Base-by-base conservation (phyloP, 164 flowering plant genomes). In the Litsea cubeba region DNA sequence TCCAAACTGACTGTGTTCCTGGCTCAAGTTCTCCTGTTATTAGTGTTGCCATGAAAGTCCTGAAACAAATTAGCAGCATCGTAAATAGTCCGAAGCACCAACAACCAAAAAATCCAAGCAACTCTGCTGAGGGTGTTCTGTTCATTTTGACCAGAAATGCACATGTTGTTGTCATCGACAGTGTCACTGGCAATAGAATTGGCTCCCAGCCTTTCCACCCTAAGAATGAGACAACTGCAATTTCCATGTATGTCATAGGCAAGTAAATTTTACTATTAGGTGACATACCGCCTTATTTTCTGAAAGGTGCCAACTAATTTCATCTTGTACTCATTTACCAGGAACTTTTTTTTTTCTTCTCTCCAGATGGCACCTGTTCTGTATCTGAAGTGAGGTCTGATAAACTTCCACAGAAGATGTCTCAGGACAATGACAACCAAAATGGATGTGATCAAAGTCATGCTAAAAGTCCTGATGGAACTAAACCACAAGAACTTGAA, bases 221-320 rank as follows among this genome's bases (percentile, higher is more conserved):
- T 75, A 91, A 85, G 76, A 86, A 77, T 73, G 80, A 83, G 64
- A 79, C 86, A 32, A 62, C 77, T 78, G 94, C 92, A 2, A 76
- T 92, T 84, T 84, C 97, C 70, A 76, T 94, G 86, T 81, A 85
- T 83, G 83, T 90, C 65, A 82, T 91, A 85, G 97, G 98, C 86
- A 89, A 89, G 96, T 84, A 75, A 35, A 35, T 18, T 62, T 71
- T 71, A 15, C 58, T 65, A 12, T 32, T 67, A 65, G 62, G 24
- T 7, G 3, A 54, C 25, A 58, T 20, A 67, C 25, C 22, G 64
- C 50, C 49, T 50, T 66, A 23, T 32, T 54, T 24, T 18, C 12
- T 11, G 49, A 35, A 65, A 3, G 71, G 35, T 57, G 65, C 68
- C 69, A 50, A 50, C 24, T 62, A 22, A 50, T 74, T 77, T 3